Evolutionary conservation across 2,329 filamentous ascomycete genomes (phyloP), one percentile per base, ranked within the genome.

Genomic region (Cryphonectria japonica): DNA sequence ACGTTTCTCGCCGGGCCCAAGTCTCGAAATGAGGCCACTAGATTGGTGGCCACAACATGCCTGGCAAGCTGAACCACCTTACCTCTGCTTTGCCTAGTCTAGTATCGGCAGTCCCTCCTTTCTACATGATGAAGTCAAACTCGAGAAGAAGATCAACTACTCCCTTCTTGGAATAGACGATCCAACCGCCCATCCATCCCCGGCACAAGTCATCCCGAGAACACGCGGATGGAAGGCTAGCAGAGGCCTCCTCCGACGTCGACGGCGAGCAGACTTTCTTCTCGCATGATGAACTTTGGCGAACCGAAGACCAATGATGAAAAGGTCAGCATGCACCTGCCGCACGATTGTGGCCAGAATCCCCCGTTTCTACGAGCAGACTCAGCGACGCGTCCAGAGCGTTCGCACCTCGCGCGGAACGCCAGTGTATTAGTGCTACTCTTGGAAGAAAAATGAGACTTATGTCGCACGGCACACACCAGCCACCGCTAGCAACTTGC

Each of bases 1-100:
- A 66, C 70, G n/a, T 50, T 3, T 66, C n/a, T 68, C 26, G 66
- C 63, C 66, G 70, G 67, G 26, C 61, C 61, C 41, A 65, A 26
- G 19, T 14, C 37, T 32, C 62, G 14, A 71, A 57, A 69, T 71
- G 66, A 71, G 69, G 66, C 60, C 69, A 61, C 69, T 9, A 50
- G 32, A 71, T 29, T 9, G 34, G 69, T 64, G 59, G 43, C 29
- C 57, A 26, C 54, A 50, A 46, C 61, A 66, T 65, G 41, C 69
- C 11, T 69, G 22, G 52, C 62, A n/a, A 57, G 54, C 66, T 69
- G 60, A 69, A 34, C 39, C 37, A 57, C 61, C 19, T 57, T 57
- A 61, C 37, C 54, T 65, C 54, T 59, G 4, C 26, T 32, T 32
- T 13, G 5, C 54, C 11, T 7, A 32, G 66, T 29, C n/a, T 26